Evolutionary conservation across 2,329 filamentous ascomycete species (phyloP).

Genomic region (Fusarium napiforme): DNA sequence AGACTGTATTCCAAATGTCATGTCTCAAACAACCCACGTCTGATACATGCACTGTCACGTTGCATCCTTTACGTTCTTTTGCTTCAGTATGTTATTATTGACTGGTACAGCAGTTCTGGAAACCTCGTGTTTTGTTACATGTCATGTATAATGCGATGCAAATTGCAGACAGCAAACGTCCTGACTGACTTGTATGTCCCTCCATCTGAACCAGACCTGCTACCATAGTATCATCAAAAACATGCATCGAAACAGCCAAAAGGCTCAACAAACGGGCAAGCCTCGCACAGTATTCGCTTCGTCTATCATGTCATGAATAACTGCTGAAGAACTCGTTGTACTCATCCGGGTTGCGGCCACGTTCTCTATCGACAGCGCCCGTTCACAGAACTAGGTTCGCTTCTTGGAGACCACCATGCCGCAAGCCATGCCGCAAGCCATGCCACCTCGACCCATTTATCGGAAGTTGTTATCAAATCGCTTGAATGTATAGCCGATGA

Average conservation of each 20-base stretch:
- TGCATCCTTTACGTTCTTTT: background rate
- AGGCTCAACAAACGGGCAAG: background rate
- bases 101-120: constrained; percentile 32
- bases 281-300: constrained; percentile 12
- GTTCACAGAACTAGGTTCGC: constrained; percentile 36
- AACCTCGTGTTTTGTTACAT: constrained; percentile 37
- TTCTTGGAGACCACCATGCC: background rate
- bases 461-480: constrained; percentile 83
- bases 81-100: constrained; percentile 26
- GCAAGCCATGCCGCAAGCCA: constrained; percentile 4
- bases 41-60: background rate
- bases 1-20: background rate
- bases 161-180: constrained; percentile 28
- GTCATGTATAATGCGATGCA: constrained; percentile 38
- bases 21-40: background rate
- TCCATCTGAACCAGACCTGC: constrained; percentile 21
- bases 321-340: constrained; percentile 2
- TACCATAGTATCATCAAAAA: constrained; percentile 11
- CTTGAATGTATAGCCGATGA: constrained; percentile 79
- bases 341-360: constrained; percentile 3
- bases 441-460: constrained; percentile 45
- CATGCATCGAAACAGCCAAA: constrained; percentile 13
- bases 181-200: constrained; percentile 27
- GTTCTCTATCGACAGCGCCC: constrained; percentile 6
- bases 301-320: constrained; percentile 6